Percentiles rank a stretch among this genome's conserved stretches.
Conservation (phyloP, 257 asterid genomes). For the Gardenia jasminoides region DNA sequence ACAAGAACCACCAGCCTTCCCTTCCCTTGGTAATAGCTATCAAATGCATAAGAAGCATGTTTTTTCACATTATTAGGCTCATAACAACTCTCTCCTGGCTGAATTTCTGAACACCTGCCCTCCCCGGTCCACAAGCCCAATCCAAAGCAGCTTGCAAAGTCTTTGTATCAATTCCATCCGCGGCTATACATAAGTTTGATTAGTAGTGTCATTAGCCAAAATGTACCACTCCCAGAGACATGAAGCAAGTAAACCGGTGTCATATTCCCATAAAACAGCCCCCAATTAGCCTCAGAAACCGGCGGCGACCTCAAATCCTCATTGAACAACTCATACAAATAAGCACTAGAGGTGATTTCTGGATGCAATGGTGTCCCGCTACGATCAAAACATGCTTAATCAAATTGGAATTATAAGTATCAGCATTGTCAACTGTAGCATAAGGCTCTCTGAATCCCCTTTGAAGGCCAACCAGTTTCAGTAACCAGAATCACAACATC, state of each 20-base stretch:
- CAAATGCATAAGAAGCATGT: slow-evolving; percentile 91
- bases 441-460: slow-evolving; percentile 92
- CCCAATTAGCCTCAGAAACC: slow-evolving; percentile 90
- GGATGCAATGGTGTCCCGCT: slow-evolving; percentile 93
- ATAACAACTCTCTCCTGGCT: slow-evolving; percentile 93
- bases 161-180: slow-evolving; percentile 62
- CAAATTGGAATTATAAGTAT: slow-evolving; percentile 80
- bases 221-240: slow-evolving; percentile 86
- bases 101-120: slow-evolving; percentile 96
- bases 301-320: slow-evolving; percentile 95
- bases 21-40: slow-evolving; percentile 88
- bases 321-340: slow-evolving; percentile 82
- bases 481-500: slow-evolving; percentile 76
- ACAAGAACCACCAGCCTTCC: slow-evolving; percentile 68
- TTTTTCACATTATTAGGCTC: slow-evolving; percentile 80
- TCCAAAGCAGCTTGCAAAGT: slow-evolving; percentile 91
- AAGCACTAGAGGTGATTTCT: slow-evolving; percentile 73
- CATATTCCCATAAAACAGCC: slow-evolving; percentile 75
- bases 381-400: slow-evolving; percentile 73
- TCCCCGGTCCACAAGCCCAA: slow-evolving; percentile 99
- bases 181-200: slow-evolving; percentile 80
- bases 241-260: slow-evolving; percentile 93
- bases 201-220: slow-evolving; percentile 92
- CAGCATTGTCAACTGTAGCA: slow-evolving; percentile 83
- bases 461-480: slow-evolving; percentile 97